Percentiles rank a stretch among this genome's conserved stretches.
Evolutionary conservation across 306 rosid genomes (phyloP).

Genomic region (Chamaecrista fasciculata): DNA sequence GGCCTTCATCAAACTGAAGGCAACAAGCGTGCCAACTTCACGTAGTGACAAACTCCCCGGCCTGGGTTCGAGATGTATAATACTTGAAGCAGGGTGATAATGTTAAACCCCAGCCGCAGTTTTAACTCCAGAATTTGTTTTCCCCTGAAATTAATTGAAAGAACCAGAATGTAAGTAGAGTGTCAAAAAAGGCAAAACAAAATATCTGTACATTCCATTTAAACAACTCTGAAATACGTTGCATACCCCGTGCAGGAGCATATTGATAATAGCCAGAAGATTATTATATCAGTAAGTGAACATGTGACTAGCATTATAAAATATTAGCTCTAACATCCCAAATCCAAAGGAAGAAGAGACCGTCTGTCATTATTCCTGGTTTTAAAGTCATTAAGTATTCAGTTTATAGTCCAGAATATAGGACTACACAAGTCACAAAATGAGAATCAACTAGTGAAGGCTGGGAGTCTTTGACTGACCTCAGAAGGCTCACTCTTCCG

Average conservation of each 20-base stretch:
- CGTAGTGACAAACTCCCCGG: neutral
- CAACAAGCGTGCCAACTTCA: constrained; percentile 12
- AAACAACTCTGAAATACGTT: too few relatives aligned
- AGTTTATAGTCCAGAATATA: constrained; percentile 7
- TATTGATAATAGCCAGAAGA: neutral
- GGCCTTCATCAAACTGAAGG: constrained; percentile 15
- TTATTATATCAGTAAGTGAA: constrained; percentile 4
- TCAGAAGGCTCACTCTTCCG: constrained; percentile 53
- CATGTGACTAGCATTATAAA: neutral
- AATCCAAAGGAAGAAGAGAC: neutral
- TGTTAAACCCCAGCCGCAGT: constrained; percentile 58
- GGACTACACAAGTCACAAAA: constrained; percentile 7
- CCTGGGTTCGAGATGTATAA: neutral
- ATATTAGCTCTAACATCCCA: constrained; percentile 15
- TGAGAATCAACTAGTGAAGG: constrained; percentile 15
- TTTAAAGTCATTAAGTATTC: neutral
- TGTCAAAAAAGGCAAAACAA: neutral
- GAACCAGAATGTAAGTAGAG: constrained; percentile 1
- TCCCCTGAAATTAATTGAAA: constrained; percentile 52
- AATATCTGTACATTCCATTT: neutral
- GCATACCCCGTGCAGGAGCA: neutral
- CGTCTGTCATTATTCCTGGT: neutral
- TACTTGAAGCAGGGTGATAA: constrained; percentile 8
- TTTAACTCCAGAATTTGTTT: constrained; percentile 55
- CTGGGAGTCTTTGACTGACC: constrained; percentile 43